phyloP scores from a whole-genome alignment of 2,329 filamentous ascomycete species.

The Didymella pinodella region DNA sequence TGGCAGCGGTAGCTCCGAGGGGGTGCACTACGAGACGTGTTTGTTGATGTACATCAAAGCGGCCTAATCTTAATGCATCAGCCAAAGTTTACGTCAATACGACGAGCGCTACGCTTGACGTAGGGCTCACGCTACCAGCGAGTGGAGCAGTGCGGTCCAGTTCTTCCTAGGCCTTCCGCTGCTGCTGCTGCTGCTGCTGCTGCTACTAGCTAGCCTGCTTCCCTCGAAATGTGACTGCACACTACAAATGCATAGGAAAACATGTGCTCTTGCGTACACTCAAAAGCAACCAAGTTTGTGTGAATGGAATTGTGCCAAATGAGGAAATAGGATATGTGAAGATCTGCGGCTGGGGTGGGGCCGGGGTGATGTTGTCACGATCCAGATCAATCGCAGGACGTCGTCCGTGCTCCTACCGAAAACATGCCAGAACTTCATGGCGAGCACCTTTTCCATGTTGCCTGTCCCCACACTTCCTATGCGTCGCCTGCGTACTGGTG shows the following conservation, averaged over 20 bases:
- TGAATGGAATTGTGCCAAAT: slow-evolving; percentile 5
- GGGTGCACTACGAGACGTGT: slow-evolving; percentile 9
- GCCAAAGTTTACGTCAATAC: slow-evolving; percentile 21
- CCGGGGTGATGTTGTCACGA: slow-evolving; percentile 14
- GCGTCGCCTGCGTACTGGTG: slow-evolving; percentile 9
- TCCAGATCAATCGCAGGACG: slow-evolving; percentile 3
- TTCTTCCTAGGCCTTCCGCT: slow-evolving; percentile 12
- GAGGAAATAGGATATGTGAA: neutral
- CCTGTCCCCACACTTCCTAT: slow-evolving; percentile 12
- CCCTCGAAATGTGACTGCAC: neutral
- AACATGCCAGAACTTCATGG: slow-evolving; percentile 13
- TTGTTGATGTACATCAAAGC: slow-evolving; percentile 28
- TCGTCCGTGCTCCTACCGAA: slow-evolving; percentile 18
- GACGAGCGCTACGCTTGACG: slow-evolving; percentile 26
- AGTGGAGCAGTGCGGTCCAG: slow-evolving; percentile 15
- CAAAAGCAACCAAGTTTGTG: neutral
- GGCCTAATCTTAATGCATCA: slow-evolving; percentile 17
- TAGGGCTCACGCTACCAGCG: slow-evolving; percentile 10
- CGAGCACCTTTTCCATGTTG: slow-evolving; percentile 15
- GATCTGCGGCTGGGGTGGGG: slow-evolving; percentile 19
- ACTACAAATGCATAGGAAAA: neutral
- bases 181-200: neutral
- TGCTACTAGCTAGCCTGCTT: slow-evolving; percentile 3
- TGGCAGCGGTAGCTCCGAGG: slow-evolving; percentile 15
- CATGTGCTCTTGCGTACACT: neutral